These are phyloP conservation scores for Suaeda aralocaspica DNA, from an alignment of 148 eudicot genomes.

Conservation along the genomic window DNA sequence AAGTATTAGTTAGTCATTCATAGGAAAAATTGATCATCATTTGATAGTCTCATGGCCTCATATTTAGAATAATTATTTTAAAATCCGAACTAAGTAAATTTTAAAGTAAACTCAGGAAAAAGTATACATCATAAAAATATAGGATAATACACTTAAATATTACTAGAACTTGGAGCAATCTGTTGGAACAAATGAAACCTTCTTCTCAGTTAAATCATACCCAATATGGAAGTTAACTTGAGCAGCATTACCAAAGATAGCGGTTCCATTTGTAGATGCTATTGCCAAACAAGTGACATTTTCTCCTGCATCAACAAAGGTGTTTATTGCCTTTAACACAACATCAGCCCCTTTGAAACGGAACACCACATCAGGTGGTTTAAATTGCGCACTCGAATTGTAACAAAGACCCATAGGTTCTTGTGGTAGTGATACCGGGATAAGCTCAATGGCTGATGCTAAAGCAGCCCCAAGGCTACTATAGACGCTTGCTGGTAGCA, in stretches of 20 bases:
- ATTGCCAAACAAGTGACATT: constrained; percentile 26
- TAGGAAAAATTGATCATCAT: no score
- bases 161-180: constrained; percentile 23
- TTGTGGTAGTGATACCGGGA: not conserved
- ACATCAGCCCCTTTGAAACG: constrained; percentile 36
- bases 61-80: no score
- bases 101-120: no score
- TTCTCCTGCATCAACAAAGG: not conserved
- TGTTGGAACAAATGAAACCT: constrained; percentile 20
- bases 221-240: constrained; percentile 28
- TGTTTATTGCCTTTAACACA: constrained; percentile 22
- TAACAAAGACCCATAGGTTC: constrained; percentile 21
- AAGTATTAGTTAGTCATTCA: no score
- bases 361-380: constrained; percentile 20
- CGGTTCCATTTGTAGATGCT: constrained; percentile 9
- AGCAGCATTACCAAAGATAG: constrained; percentile 32
- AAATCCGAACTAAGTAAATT: no score
- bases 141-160: no score
- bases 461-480: constrained; percentile 11
- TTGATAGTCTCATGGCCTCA: no score
- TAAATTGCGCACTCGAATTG: not conserved
- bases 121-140: no score
- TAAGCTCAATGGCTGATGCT: not conserved
- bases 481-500: constrained; percentile 19
- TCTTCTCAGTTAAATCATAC: constrained; percentile 15